phyloP scores from a whole-genome alignment of 768 basidiomycete species.

The Hygrophorus pudorinus region DNA sequence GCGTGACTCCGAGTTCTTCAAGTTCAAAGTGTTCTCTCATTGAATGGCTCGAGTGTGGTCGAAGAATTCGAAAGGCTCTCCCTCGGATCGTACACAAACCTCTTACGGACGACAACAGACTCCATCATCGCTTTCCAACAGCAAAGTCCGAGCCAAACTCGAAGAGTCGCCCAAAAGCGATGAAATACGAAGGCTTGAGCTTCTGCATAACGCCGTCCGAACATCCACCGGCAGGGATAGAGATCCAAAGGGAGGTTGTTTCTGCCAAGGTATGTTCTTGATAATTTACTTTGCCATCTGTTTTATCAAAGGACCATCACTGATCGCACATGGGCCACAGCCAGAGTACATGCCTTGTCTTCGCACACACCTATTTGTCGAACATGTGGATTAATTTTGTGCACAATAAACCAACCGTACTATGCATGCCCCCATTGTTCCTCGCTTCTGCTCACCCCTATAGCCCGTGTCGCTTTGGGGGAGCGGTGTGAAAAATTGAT shows the following conservation, averaged over 20 bases:
- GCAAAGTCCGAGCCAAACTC: slow-evolving; percentile 22
- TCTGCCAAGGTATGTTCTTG: slow-evolving; percentile 46
- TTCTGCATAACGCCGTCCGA: slow-evolving; percentile 30
- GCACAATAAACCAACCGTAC: slow-evolving; percentile 43
- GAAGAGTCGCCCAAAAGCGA: slow-evolving; percentile 34
- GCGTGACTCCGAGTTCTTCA: too few species aligned
- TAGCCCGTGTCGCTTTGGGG: slow-evolving; percentile 27
- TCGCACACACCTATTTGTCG: slow-evolving; percentile 43
- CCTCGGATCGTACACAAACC: slow-evolving; percentile 45
- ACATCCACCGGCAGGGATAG: slow-evolving; percentile 24
- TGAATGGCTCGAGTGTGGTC: too few species aligned
- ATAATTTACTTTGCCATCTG: not conserved
- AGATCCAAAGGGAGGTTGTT: slow-evolving; percentile 60
- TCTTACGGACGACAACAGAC: slow-evolving; percentile 14
- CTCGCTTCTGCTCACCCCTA: slow-evolving; percentile 24
- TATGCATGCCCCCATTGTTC: slow-evolving; percentile 47
- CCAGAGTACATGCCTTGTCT: slow-evolving; percentile 50
- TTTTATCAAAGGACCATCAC: not conserved
- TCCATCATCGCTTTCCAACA: slow-evolving; percentile 20
- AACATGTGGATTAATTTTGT: slow-evolving; percentile 54
- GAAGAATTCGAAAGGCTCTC: slow-evolving; percentile 5
- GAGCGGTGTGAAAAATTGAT: slow-evolving; percentile 35
- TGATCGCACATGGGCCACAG: slow-evolving; percentile 21
- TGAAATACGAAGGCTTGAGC: slow-evolving; percentile 37
- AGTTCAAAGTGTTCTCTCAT: too few species aligned